Base-by-base conservation (phyloP, 441 rosid species). In the Euphorbia schlechtendalii region DNA sequence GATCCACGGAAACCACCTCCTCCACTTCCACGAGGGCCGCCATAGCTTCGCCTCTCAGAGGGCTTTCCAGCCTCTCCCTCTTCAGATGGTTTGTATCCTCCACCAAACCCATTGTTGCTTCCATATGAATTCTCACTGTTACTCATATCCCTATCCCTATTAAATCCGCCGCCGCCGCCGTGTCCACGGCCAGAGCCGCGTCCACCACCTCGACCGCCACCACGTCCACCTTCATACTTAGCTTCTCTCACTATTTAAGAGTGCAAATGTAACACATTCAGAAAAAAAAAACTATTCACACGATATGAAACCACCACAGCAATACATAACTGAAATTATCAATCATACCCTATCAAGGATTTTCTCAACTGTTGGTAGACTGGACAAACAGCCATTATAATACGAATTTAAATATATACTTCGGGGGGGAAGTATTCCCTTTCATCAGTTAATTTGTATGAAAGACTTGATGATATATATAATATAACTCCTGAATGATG, bases 61-160 rank as follows among this genome's bases (percentile, higher is more conserved):
- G 80, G 70, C 71, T 82, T 89, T 65, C 86, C 86, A 20, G 77
- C 71, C 20, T 86, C 90, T 24, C 84, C 95, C 53, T 83, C 94
- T 53, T 85, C 96, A 40, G 86, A 81, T 51, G 84, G 79, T 36
- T 77, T 79, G 70, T 72, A 78, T 41, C 83, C 87, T 21, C 80
- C 90, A 45, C 84, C 72, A 65, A 72, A 81, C 24, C 82, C 94
- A 80, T 78, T 78, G 77, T 74, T 70, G 63, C 58, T 48, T 10
- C 79, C 81, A 62, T 58, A 62, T 34, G 71, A 13, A 14, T 49
- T 34, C 49, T 83, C 85, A 61, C 60, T 64, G 72, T 76, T 83
- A 65, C 80, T 78, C 3, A 71, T 73, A 15, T 89, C 96, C 36
- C 91, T 74, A 64, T 83, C 34, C 34, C 34, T 32, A 32, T 6